phyloP scores from a whole-genome alignment of 2,329 filamentous ascomycete genomes.

The Chrysosporium keratinophilum region DNA sequence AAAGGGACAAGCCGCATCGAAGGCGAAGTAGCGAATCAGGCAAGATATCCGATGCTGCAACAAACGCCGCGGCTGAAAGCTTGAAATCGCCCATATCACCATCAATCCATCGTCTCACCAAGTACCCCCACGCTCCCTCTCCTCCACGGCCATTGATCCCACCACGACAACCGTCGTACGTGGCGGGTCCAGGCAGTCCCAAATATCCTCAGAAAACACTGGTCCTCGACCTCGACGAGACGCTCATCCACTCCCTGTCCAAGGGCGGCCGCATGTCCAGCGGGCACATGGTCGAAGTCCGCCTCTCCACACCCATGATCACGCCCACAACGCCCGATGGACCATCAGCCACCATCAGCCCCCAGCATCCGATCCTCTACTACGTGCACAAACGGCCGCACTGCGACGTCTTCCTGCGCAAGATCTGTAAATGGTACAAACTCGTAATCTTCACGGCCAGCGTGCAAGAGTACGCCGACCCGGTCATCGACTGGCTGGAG shows the following conservation, averaged over 20 bases:
- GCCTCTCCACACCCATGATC: constrained; percentile 45
- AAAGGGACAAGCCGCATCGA: constrained; percentile 50
- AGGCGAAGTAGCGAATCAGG: constrained; percentile 26
- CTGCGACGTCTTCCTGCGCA: constrained; percentile 91
- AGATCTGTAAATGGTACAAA: constrained; percentile 97
- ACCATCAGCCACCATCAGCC: constrained; percentile 49
- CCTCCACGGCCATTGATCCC: constrained; percentile 86
- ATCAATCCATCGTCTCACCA: constrained; percentile 58
- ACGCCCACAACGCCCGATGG: constrained; percentile 42
- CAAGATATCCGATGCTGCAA: constrained; percentile 20
- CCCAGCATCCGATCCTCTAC: constrained; percentile 93
- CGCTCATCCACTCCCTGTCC: constrained; percentile 93
- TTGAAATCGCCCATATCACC: constrained; percentile 92
- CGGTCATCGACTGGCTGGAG: constrained; percentile 97
- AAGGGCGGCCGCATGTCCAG: constrained; percentile 93
- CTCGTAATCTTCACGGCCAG: constrained; percentile 93
- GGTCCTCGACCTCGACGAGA: constrained; percentile 92
- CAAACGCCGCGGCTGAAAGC: constrained; percentile 55
- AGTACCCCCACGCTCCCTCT: constrained; percentile 80
- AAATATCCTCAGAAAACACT: constrained; percentile 72
- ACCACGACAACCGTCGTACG: constrained; percentile 77
- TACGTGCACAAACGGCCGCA: constrained; percentile 97
- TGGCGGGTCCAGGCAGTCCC: constrained; percentile 38
- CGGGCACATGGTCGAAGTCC: constrained; percentile 98
- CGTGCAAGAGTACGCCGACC: constrained; percentile 96